phyloP scores from a whole-genome alignment of 2,329 filamentous ascomycete genomes.

The Monosporascus sp. region DNA sequence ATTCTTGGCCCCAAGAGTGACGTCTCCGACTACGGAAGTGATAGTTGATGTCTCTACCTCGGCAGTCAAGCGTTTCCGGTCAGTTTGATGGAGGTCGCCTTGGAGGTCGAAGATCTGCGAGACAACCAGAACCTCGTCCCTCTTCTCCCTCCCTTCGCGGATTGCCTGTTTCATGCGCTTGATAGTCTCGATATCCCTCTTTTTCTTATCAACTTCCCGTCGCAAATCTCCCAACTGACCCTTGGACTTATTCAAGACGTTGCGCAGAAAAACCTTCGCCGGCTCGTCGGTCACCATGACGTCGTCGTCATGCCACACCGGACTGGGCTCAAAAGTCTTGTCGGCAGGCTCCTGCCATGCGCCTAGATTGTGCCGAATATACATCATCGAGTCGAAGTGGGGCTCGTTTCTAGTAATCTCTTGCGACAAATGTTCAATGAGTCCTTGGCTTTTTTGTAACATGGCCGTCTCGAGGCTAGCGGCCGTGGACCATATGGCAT shows the following conservation, averaged over 20 bases:
- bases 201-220: constrained; percentile 79
- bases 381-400: constrained; percentile 94
- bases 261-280: constrained; percentile 86
- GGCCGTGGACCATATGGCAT: constrained; percentile 78
- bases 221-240: constrained; percentile 72
- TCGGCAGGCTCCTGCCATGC: constrained; percentile 79
- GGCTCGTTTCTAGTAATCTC: constrained; percentile 89
- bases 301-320: constrained; percentile 94
- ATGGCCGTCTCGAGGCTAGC: constrained; percentile 75
- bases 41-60: constrained; percentile 94
- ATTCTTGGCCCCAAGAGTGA: constrained; percentile 86
- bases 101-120: constrained; percentile 78
- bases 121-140: constrained; percentile 83
- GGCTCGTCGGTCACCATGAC: constrained; percentile 79
- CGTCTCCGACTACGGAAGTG: constrained; percentile 82
- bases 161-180: constrained; percentile 71
- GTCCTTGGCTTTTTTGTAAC: constrained; percentile 65
- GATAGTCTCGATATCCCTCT: constrained; percentile 74
- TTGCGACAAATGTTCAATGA: constrained; percentile 65
- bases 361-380: constrained; percentile 83
- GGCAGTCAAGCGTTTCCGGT: constrained; percentile 77
- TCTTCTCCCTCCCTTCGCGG: constrained; percentile 77
- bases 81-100: constrained; percentile 77
- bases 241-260: constrained; percentile 88
- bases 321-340: constrained; percentile 86